These are phyloP conservation scores for Podospora tetraspora DNA, from an alignment of 495 filamentous ascomycete genomes.

Conservation along the genomic window DNA sequence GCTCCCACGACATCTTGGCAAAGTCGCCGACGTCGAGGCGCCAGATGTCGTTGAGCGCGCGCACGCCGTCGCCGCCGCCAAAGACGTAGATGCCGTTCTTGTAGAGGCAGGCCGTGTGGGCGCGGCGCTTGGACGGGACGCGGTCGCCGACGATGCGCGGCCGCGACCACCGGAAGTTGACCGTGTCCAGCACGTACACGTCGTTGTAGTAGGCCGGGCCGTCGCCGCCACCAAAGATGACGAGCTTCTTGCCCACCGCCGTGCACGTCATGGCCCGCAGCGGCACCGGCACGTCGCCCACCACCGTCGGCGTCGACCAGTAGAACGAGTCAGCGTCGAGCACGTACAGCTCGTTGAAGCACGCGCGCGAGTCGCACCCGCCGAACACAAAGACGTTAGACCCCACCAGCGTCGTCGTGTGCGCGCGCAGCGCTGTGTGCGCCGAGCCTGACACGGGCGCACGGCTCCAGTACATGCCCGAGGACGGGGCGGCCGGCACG, in stretches of 20 bases:
- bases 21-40: slow-evolving; percentile 58
- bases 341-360: slow-evolving; percentile 62
- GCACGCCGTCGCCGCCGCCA: slow-evolving; percentile 59
- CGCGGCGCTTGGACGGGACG: slow-evolving; percentile 50
- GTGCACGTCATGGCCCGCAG: slow-evolving; percentile 63
- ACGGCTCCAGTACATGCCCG: slow-evolving; percentile 64
- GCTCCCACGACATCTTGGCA: slow-evolving; percentile 58
- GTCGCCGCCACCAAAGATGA: slow-evolving; percentile 62
- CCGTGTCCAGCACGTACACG: slow-evolving; percentile 61
- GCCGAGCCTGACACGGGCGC: slow-evolving; percentile 52
- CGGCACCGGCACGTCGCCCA: slow-evolving; percentile 56
- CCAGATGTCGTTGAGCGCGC: slow-evolving; percentile 64
- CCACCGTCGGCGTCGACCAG: slow-evolving; percentile 54
- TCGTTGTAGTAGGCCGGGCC: slow-evolving; percentile 65
- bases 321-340: slow-evolving; percentile 61
- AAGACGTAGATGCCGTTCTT: slow-evolving; percentile 64
- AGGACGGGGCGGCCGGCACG: slow-evolving; percentile 55
- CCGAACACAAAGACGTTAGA: slow-evolving; percentile 61
- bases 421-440: slow-evolving; percentile 54
- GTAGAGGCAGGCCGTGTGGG: slow-evolving; percentile 62
- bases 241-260: slow-evolving; percentile 59
- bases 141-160: slow-evolving; percentile 50
- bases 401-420: slow-evolving; percentile 57
- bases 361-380: slow-evolving; percentile 57
- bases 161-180: slow-evolving; percentile 55